Percentiles rank a stretch among this genome's conserved stretches.
phyloP scores from a whole-genome alignment of 352 stramenopile genomes.

The Phytophthora quininea region DNA sequence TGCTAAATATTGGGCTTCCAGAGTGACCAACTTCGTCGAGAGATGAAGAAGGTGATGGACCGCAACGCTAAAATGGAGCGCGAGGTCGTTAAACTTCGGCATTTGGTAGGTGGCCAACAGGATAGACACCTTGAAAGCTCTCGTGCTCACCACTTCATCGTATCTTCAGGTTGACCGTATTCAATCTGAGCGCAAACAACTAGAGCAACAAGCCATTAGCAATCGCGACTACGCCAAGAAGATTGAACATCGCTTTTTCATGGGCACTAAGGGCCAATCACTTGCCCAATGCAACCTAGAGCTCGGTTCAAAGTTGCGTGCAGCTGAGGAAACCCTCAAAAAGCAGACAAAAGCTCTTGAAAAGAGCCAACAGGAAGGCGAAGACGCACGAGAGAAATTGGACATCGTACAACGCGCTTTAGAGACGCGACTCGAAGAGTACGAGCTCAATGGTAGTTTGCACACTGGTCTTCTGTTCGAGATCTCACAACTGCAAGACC shows the following conservation, averaged over 20 bases:
- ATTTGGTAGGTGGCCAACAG: conserved; percentile 40
- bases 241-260: conserved; percentile 85
- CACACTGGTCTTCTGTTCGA: conserved; percentile 82
- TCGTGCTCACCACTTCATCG: neutral
- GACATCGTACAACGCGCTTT: conserved; percentile 74
- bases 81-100: conserved; percentile 68
- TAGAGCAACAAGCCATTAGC: conserved; percentile 82
- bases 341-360: conserved; percentile 32
- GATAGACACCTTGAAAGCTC: neutral
- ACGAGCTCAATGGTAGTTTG: conserved; percentile 70
- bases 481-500: conserved; percentile 74
- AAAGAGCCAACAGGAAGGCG: conserved; percentile 34
- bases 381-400: conserved; percentile 60
- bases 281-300: conserved; percentile 73
- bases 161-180: conserved; percentile 67
- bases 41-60: conserved; percentile 49
- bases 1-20: conserved; percentile 10
- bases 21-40: conserved; percentile 61
- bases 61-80: conserved; percentile 55
- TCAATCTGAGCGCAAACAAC: conserved; percentile 70
- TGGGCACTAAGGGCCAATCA: conserved; percentile 69
- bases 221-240: conserved; percentile 88
- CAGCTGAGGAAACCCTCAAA: conserved; percentile 41
- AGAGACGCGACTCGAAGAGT: conserved; percentile 67
- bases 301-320: conserved; percentile 47